Conservation (phyloP, 352 stramenopile species). For the Phytophthora pinifolia region DNA sequence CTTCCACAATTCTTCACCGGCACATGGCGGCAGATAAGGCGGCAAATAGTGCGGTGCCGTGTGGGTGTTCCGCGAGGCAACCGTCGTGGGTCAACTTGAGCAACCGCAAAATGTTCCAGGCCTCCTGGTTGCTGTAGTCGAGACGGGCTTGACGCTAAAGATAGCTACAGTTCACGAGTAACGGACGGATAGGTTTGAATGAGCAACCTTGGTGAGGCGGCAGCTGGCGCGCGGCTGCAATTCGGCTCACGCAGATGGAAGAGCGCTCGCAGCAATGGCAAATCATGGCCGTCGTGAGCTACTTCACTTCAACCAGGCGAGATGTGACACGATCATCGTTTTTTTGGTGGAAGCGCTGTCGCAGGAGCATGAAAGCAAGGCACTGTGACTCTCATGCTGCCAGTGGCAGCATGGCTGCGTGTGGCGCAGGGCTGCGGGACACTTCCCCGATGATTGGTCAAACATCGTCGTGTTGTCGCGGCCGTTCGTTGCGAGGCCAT, state of each 20-base stretch:
- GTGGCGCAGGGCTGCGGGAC: slow-evolving; percentile 2
- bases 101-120: neutral
- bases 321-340: slow-evolving; percentile 26
- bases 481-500: slow-evolving; percentile 18
- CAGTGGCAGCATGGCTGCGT: too few species aligned
- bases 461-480: slow-evolving; percentile 20
- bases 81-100: neutral
- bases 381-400: too few species aligned
- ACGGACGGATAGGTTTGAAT: slow-evolving; percentile 21
- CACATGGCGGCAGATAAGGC: slow-evolving; percentile 13
- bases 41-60: slow-evolving; percentile 2
- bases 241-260: too few species aligned
- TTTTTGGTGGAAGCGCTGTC: slow-evolving; percentile 12
- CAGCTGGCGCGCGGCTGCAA: too few species aligned
- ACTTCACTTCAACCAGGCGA: slow-evolving; percentile 14
- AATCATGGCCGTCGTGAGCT: slow-evolving; percentile 7
- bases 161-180: slow-evolving; percentile 17
- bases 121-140: neutral
- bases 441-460: slow-evolving; percentile 19
- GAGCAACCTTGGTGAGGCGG: neutral
- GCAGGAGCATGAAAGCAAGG: neutral
- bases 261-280: neutral
- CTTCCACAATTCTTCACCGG: slow-evolving; percentile 6
- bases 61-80: slow-evolving; percentile 9
- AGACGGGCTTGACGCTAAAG: neutral